Percentiles rank a stretch among this genome's conserved stretches.
Conservation (phyloP, 1,139 yeast species). For the Candida gigantensis region DNA sequence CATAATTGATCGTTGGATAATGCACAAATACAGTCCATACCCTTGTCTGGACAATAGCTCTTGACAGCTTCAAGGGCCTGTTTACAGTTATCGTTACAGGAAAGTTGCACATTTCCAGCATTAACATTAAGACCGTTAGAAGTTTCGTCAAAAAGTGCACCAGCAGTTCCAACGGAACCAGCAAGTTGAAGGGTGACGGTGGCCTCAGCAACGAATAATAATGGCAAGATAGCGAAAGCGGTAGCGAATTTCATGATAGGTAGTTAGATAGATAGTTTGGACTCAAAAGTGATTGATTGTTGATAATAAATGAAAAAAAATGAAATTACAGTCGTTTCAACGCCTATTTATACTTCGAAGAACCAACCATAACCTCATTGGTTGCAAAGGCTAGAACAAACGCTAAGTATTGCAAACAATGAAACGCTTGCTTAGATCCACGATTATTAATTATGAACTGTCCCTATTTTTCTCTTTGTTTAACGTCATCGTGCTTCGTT, state of each 20-base stretch:
- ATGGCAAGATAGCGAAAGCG: neutral
- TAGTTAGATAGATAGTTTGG: neutral
- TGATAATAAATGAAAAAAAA: too few relatives aligned
- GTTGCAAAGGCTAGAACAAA: too few relatives aligned
- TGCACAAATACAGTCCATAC: slow-evolving; percentile 4
- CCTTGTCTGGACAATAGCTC: slow-evolving; percentile 1
- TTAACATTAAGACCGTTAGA: neutral
- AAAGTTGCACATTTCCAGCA: slow-evolving; percentile 1
- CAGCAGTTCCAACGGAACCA: neutral
- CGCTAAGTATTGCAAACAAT: too few relatives aligned
- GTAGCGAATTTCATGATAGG: neutral
- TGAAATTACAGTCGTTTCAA: too few relatives aligned
- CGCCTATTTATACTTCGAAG: too few relatives aligned
- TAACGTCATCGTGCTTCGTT: too few relatives aligned
- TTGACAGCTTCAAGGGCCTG: slow-evolving; percentile 2
- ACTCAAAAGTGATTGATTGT: too few relatives aligned
- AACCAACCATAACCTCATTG: too few relatives aligned
- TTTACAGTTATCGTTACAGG: slow-evolving; percentile 4
- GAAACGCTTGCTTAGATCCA: too few relatives aligned
- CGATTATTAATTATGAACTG: too few relatives aligned
- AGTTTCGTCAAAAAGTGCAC: slow-evolving; percentile 1
- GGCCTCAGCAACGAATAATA: neutral
- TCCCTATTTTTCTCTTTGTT: too few relatives aligned
- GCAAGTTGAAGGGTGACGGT: neutral
- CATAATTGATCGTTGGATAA: slow-evolving; percentile 5